Conservation (phyloP, 345 rosid genomes). For the Pistacia vera region DNA sequence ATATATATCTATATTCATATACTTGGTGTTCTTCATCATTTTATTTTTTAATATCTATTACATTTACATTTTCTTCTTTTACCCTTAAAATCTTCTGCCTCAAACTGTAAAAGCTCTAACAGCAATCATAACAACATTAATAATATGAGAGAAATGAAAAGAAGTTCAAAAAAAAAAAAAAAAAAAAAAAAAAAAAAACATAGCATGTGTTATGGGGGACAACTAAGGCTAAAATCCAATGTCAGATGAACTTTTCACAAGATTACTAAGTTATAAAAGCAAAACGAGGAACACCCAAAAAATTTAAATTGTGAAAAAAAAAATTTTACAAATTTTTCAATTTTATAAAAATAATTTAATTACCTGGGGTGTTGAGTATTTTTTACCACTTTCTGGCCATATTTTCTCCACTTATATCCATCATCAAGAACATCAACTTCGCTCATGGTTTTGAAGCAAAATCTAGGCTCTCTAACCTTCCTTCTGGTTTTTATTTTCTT, state of each 20-base stretch:
- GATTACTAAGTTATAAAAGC: slow-evolving; percentile 12
- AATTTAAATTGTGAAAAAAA: too few relatives aligned
- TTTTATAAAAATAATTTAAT: background rate
- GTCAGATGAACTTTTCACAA: slow-evolving; percentile 20
- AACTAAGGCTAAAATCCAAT: slow-evolving; percentile 21
- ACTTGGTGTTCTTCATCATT: slow-evolving; percentile 23
- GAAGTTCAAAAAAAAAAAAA: background rate
- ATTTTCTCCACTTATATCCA: slow-evolving; percentile 98
- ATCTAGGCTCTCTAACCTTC: slow-evolving; percentile 96
- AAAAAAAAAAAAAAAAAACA: slow-evolving; percentile 10
- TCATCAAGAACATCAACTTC: slow-evolving; percentile 96
- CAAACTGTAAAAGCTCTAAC: slow-evolving; percentile 33
- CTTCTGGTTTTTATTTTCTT: slow-evolving; percentile 83
- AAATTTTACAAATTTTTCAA: background rate
- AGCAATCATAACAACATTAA: slow-evolving; percentile 28
- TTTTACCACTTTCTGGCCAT: slow-evolving; percentile 99
- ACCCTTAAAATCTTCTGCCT: slow-evolving; percentile 29
- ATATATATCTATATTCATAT: background rate
- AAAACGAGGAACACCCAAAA: background rate
- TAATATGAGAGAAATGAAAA: slow-evolving; percentile 23
- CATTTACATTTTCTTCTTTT: background rate
- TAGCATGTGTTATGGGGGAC: slow-evolving; percentile 36
- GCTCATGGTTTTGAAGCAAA: slow-evolving; percentile 97
- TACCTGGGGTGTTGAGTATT: slow-evolving; percentile 99
- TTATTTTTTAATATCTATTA: background rate